Conservation (phyloP, 2,329 filamentous ascomycete genomes). For the Colletotrichum incanum region DNA sequence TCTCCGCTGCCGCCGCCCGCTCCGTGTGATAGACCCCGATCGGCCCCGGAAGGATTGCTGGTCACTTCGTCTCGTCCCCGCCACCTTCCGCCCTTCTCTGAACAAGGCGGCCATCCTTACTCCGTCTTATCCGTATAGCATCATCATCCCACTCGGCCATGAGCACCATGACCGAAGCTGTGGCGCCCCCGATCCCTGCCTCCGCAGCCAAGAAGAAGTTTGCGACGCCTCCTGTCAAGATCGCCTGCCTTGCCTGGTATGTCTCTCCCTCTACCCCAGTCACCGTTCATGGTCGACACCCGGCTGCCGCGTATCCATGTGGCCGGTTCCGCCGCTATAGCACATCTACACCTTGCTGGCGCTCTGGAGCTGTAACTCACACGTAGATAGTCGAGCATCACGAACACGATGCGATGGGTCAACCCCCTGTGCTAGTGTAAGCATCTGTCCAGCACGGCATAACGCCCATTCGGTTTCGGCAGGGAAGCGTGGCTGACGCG, state of each 20-base stretch:
- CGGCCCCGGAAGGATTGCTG: slow-evolving; percentile 29
- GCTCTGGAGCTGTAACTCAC: slow-evolving; percentile 8
- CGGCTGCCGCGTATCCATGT: neutral
- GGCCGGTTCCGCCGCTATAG: neutral
- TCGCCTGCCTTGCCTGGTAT: slow-evolving; percentile 67
- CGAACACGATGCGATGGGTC: slow-evolving; percentile 65
- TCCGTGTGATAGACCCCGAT: slow-evolving; percentile 33
- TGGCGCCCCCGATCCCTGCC: slow-evolving; percentile 27
- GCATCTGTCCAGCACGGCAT: slow-evolving; percentile 36
- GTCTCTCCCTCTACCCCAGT: slow-evolving; percentile 41
- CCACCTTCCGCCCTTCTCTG: neutral
- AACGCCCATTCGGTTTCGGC: neutral
- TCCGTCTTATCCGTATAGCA: neutral
- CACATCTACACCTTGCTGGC: no score
- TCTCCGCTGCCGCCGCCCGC: slow-evolving; percentile 9
- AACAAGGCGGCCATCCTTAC: neutral
- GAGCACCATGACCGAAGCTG: slow-evolving; percentile 44
- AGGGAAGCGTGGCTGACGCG: slow-evolving; percentile 40
- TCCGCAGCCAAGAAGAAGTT: slow-evolving; percentile 56
- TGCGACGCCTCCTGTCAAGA: slow-evolving; percentile 64
- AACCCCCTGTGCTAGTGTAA: slow-evolving; percentile 60
- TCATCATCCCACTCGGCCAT: slow-evolving; percentile 23
- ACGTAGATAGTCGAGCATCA: slow-evolving; percentile 56
- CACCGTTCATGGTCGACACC: no score
- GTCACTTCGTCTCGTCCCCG: neutral